phyloP scores from a whole-genome alignment of 2,329 filamentous ascomycete species.

The Colletotrichum musicola region DNA sequence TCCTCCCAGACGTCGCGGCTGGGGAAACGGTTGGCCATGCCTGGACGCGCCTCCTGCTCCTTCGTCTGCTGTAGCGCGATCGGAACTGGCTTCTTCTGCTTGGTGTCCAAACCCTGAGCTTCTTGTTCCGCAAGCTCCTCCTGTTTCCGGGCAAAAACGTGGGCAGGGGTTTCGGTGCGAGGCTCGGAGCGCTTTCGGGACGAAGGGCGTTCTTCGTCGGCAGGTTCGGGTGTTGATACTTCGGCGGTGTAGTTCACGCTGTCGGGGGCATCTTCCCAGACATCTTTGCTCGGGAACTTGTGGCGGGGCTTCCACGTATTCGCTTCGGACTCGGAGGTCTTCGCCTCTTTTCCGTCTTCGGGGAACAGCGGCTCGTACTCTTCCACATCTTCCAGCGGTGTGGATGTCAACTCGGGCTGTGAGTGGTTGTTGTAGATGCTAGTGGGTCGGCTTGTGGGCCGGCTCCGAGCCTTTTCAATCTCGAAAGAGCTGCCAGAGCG shows the following conservation, averaged over 20 bases:
- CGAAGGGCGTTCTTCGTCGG: slow-evolving; percentile 54
- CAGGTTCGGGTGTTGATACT: slow-evolving; percentile 81
- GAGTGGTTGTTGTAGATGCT: slow-evolving; percentile 71
- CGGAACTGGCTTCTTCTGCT: slow-evolving; percentile 56
- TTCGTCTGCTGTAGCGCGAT: slow-evolving; percentile 28
- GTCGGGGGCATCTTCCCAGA: slow-evolving; percentile 96
- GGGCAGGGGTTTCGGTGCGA: slow-evolving; percentile 64
- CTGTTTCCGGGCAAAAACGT: slow-evolving; percentile 75
- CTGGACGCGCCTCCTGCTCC: slow-evolving; percentile 64
- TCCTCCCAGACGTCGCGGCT: slow-evolving; percentile 97
- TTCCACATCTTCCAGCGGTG: slow-evolving; percentile 86
- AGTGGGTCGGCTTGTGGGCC: slow-evolving; percentile 73
- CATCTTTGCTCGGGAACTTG: slow-evolving; percentile 90
- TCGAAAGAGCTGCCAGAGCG: slow-evolving; percentile 71
- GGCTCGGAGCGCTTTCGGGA: slow-evolving; percentile 42
- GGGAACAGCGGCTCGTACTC: slow-evolving; percentile 97
- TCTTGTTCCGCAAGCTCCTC: slow-evolving; percentile 75
- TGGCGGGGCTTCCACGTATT: slow-evolving; percentile 70
- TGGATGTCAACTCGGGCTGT: slow-evolving; percentile 67
- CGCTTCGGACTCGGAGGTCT: slow-evolving; percentile 52
- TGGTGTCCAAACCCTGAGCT: slow-evolving; percentile 58
- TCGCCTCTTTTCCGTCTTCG: slow-evolving; percentile 70
- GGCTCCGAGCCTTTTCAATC: slow-evolving; percentile 69
- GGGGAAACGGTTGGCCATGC: slow-evolving; percentile 80
- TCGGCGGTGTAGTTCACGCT: slow-evolving; percentile 84